These are phyloP conservation scores for Boletus rex-veris DNA, from an alignment of 768 basidiomycete genomes.

Conservation along the genomic window DNA sequence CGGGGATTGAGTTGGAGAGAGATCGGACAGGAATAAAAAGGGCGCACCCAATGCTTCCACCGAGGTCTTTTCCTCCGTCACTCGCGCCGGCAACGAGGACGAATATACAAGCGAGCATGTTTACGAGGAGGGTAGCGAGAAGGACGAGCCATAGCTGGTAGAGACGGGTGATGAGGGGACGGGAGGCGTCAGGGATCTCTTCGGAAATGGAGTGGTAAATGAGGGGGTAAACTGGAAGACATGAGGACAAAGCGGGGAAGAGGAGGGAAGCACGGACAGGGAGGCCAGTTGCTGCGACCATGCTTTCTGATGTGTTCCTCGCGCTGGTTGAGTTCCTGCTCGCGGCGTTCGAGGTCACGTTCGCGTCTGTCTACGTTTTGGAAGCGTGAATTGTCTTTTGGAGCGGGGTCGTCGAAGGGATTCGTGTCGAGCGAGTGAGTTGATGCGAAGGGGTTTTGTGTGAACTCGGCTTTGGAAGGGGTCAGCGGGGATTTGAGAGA, in stretches of 20 bases:
- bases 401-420: slow-evolving; percentile 84
- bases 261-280: slow-evolving; percentile 51
- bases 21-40: slow-evolving; percentile 17
- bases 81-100: slow-evolving; percentile 73
- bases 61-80: slow-evolving; percentile 77
- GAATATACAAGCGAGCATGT: slow-evolving; percentile 87
- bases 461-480: slow-evolving; percentile 27
- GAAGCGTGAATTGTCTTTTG: slow-evolving; percentile 40
- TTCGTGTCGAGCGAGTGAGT: slow-evolving; percentile 82
- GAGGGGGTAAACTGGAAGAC: slow-evolving; percentile 76
- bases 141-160: slow-evolving; percentile 96
- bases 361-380: slow-evolving; percentile 78
- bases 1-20: slow-evolving; percentile 7
- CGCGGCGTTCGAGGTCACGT: slow-evolving; percentile 74
- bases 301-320: slow-evolving; percentile 66
- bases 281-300: slow-evolving; percentile 93
- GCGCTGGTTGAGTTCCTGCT: slow-evolving; percentile 66
- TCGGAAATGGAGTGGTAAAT: slow-evolving; percentile 91
- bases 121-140: slow-evolving; percentile 73
- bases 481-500: neutral
- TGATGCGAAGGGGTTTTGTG: slow-evolving; percentile 81
- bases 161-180: slow-evolving; percentile 75
- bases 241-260: slow-evolving; percentile 16
- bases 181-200: slow-evolving; percentile 82
- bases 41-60: slow-evolving; percentile 75